Base-by-base conservation (phyloP, 371 early-diverging fungal species). In the Sporodiniella umbellata region DNA sequence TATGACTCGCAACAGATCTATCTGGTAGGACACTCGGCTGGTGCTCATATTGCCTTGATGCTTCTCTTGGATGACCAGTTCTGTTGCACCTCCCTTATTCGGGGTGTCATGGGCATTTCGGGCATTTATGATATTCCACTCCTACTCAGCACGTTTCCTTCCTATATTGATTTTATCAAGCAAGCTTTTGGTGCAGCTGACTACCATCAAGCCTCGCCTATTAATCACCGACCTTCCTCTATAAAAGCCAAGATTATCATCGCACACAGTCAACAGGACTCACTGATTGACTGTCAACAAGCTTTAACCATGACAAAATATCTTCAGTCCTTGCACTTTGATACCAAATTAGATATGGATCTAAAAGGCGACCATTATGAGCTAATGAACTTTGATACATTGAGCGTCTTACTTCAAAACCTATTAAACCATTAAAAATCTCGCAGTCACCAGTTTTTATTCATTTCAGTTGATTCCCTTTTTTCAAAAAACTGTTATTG, bases 21-120 rank as follows among this genome's bases (percentile, higher is more conserved):
- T 48, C 64, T 94, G 2, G 66, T 82, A 1, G 94, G 94, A 1
- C 93, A 94, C 56, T 89, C 90, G n/a, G 89, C 87, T 0, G 94
- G 93, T 22, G 92, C 85, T 1, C 91, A 89, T 28, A 69, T 92
- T 33, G 71, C 81, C 0, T 65, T 72, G 4, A 72, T 86, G 46
- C 60, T 90, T 42, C 62, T 78, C 10, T 67, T 92, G 15, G 62
- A 75, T 14, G 78, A 76, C n/a, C 19, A 50, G 21, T 76, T 58
- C 35, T 21, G 28, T 1, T 51, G 31, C 18, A 31, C 39, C 6
- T 23, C 35, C 2, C 45, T 59, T 3, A 59, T 66, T 6, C 26
- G 64, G 6, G 79, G 72, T 4, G 62, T 89, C 18, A 24, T 90
- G 26, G 89, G 89, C 4, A 79, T 89, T 0, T 87, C 87, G 48